A percentile compares a stretch with the other conserved stretches of the same genome.
Evolutionary conservation across 768 basidiomycete species (phyloP).

Genomic region (Lactifluus echinatus): DNA sequence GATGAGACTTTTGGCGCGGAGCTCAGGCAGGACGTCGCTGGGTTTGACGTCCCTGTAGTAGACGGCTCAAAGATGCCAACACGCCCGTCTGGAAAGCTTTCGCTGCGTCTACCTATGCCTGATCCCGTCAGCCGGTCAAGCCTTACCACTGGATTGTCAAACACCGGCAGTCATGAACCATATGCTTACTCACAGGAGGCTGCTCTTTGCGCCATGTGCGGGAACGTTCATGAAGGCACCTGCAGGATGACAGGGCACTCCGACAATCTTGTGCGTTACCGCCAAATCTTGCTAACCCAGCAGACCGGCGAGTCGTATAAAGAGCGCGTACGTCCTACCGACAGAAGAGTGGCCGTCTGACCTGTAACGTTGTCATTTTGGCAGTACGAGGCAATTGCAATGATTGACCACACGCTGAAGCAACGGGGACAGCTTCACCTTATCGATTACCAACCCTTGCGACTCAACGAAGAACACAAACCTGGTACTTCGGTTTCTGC

Average conservation of each 20-base stretch:
- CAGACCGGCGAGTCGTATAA: constrained; percentile 60
- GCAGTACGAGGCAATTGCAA: constrained; percentile 55
- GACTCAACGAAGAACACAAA: constrained; percentile 34
- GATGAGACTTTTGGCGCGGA: background rate
- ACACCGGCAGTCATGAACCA: background rate
- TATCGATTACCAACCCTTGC: constrained; percentile 56
- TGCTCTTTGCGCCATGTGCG: constrained; percentile 54
- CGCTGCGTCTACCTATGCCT: background rate
- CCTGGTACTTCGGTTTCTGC: constrained; percentile 10
- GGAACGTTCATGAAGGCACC: constrained; percentile 28
- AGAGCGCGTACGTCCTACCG: constrained; percentile 40
- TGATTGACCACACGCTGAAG: constrained; percentile 59
- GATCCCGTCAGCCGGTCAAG: background rate
- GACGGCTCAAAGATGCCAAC: background rate
- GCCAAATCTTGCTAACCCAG: constrained; percentile 54
- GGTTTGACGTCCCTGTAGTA: background rate
- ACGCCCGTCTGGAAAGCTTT: background rate
- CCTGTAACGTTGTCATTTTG: constrained; percentile 8
- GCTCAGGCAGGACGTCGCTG: background rate
- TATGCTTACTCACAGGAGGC: constrained; percentile 11
- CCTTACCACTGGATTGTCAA: background rate
- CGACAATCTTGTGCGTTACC: constrained; percentile 59
- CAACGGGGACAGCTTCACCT: constrained; percentile 47
- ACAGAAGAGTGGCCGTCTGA: background rate
- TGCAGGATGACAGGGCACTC: constrained; percentile 62